Evolutionary conservation across 1,139 yeast species (phyloP), one percentile per base, ranked within the genome.

Genomic region (Debaryomyces psychrophilus): DNA sequence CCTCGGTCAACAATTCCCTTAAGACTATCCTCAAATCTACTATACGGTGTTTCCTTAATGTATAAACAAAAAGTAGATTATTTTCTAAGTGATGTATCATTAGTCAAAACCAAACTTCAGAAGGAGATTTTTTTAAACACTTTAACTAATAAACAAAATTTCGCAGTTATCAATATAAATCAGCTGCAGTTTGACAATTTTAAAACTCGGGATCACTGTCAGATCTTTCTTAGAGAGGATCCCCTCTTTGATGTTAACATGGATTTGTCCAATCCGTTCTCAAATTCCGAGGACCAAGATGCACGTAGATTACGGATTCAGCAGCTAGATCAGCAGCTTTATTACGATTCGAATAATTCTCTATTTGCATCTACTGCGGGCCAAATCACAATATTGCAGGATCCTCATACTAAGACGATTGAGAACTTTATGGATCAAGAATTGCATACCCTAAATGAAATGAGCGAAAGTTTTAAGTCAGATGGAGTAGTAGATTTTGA

Each of bases 41-140:
- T 85, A 49, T 76, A 78, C 53, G 90, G 90, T 0, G 71, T 83
- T 2, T 69, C 85, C 0, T 57, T 83, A 34, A 71, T 81, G 27
- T 82, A 79, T 59, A 76, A 69, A 47, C 76, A 77, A 37, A 79
- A 83, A 56, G 70, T 77, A 0, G 72, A 72, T 4, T 77, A 71
- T 52, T 68, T 81, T 46, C 65, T 62, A 42, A 62, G 64, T 49
- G 82, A 77, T 45, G 45, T 67, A 7, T 54, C 59, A 0, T 50
- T 57, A 23, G 51, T 65, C 11, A 64, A 65, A 41, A 57, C 63
- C 4, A 58, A 64, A 39, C 50, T 73, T 12, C 65, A 57, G 37
- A 57, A 61, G 36, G 61, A 61, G 5, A 39, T 54, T 35, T 41
- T 46, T 4, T 37, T 48, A 14, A 47, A 37, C 33, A 50, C 40